A percentile compares a stretch with the other conserved stretches of the same genome.
phyloP scores from a whole-genome alignment of 345 rosid species.

The Citrus unshiu region DNA sequence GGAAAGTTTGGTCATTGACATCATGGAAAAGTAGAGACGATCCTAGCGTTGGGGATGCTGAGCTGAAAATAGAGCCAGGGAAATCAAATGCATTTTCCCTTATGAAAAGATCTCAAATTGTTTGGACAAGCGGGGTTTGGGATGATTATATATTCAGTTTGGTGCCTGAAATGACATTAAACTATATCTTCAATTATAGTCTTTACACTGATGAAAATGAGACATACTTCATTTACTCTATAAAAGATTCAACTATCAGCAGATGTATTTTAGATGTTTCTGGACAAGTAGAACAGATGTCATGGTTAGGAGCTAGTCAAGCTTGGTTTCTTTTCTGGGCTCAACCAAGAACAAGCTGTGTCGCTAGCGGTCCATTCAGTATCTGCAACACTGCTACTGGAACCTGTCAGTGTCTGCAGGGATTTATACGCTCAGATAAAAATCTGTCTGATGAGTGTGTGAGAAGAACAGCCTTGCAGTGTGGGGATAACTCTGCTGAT shows the following conservation, averaged over 20 bases:
- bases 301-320: neutral
- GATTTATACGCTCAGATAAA: neutral
- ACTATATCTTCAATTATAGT: neutral
- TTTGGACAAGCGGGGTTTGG: conserved; percentile 7
- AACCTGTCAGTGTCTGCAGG: neutral
- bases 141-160: neutral
- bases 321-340: neutral
- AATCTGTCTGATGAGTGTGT: neutral
- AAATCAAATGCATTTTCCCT: neutral
- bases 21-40: conserved; percentile 23
- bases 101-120: neutral
- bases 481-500: neutral
- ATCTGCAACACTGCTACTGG: neutral
- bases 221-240: neutral
- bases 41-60: conserved; percentile 6
- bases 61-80: neutral
- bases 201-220: neutral
- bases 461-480: neutral
- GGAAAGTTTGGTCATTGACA: neutral
- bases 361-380: neutral
- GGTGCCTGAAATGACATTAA: neutral
- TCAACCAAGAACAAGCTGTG: neutral
- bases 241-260: neutral
- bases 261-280: neutral
- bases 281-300: neutral